Evolutionary conservation across 2,329 filamentous ascomycete species (phyloP), one percentile per base, ranked within the genome.

Genomic region (Truncatella angustata): DNA sequence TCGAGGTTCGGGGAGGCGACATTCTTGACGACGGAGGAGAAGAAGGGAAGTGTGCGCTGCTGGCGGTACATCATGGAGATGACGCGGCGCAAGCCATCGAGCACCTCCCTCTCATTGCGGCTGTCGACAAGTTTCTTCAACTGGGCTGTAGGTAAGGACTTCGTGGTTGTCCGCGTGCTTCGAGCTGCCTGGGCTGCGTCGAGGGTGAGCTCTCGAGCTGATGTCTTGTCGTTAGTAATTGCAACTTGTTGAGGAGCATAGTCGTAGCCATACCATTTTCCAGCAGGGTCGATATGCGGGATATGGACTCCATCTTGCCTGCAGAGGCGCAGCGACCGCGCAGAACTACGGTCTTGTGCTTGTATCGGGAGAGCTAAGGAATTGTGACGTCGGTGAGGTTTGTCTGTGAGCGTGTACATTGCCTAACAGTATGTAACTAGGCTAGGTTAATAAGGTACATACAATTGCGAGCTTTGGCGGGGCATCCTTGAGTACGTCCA

Each of bases 1-100:
- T 96, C 91, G 63, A 97, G 81, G 63, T 91, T 96, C 12, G 92
- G 88, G 34, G 90, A 96, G 24, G 93, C 93, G 54, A 97, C 91
- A 63, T 97, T 99, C 76, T 99, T 99, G 69, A 99, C 91, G 51
- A 99, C 89, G 21, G 91, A 89, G n/a, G 93, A 96, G 78, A 99
- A 99, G 79, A 93, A 96, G 20, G 90, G 86, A 2, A 96, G 79
- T 53, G 91, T 96, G 60, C 90, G 87, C 68, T 95, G 90, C 62
- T 89, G 85, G 60, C 86, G 85, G 74, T 97, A 97, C 85, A 96
- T 96, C 88, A 97, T 93, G 66, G 91, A 86, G 60, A 95, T 87
- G 65, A 97, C 90, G 66, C 87, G 87, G 60, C 91, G 87, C 70
- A 99, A 73, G 43, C 94, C 94, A 63, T 99, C 94, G 26, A 97